Evolutionary conservation across 805 yeast species (phyloP).

Genomic region (Sporopachydermia lactativora): DNA sequence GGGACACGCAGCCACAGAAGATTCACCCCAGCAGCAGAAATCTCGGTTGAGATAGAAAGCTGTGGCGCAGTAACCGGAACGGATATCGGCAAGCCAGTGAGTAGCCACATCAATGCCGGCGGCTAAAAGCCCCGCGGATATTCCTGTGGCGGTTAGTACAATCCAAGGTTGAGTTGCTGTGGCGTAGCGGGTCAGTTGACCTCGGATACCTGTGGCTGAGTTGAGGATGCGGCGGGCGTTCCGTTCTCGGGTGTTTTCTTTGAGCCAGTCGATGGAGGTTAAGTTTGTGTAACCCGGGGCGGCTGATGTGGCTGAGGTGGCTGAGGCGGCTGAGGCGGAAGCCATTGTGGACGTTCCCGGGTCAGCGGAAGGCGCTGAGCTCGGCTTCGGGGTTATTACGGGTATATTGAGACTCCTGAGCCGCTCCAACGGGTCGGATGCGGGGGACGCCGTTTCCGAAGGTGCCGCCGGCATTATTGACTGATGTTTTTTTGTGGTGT

Average conservation of each 20-base stretch:
- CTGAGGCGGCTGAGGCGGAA: no score
- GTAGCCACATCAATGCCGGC: conserved; percentile 34
- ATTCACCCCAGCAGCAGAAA: conserved; percentile 18
- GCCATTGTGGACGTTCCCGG: no score
- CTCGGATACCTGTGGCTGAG: conserved; percentile 8
- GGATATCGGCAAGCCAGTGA: conserved; percentile 36
- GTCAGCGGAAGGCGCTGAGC: no score
- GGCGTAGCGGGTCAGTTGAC: conserved; percentile 10
- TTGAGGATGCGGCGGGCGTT: conserved; percentile 6
- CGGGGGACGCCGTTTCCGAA: no score
- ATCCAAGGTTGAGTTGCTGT: conserved; percentile 31
- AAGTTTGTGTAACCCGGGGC: conserved; percentile 7
- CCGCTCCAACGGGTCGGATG: no score
- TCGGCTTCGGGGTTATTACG: no score
- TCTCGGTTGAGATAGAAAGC: conserved; percentile 15
- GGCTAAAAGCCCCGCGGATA: conserved; percentile 34
- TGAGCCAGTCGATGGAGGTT: conserved; percentile 21
- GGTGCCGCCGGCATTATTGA: no score
- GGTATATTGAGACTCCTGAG: no score
- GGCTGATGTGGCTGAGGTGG: no score
- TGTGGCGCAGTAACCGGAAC: conserved; percentile 35
- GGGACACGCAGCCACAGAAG: conserved; percentile 19
- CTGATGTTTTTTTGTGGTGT: no score
- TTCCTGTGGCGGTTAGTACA: conserved; percentile 29
- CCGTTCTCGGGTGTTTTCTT: conserved; percentile 18